These are phyloP conservation scores for Nephelium lappaceum DNA, from an alignment of 345 rosid species.

Conservation along the genomic window DNA sequence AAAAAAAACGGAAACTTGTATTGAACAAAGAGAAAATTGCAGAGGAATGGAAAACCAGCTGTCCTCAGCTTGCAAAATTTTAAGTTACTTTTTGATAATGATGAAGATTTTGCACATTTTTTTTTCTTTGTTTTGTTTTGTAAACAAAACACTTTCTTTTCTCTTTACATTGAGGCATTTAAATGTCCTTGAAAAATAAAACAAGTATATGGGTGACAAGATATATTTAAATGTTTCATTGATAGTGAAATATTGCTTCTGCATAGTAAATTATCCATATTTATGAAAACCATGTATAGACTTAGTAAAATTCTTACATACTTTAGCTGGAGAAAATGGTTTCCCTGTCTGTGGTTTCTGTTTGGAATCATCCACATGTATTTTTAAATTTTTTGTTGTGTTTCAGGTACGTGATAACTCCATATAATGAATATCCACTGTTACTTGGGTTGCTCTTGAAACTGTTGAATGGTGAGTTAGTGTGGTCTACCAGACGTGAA, in stretches of 20 bases:
- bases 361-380: not conserved
- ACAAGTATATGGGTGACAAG: not conserved
- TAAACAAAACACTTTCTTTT: not conserved
- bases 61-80: not conserved
- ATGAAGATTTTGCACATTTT: not conserved
- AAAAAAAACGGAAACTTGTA: not conserved
- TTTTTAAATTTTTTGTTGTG: constrained; percentile 14
- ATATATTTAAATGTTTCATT: not conserved
- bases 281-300: not conserved
- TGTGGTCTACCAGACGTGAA: constrained; percentile 98
- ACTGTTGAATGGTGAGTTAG: constrained; percentile 90
- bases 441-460: constrained; percentile 94
- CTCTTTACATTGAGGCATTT: not conserved
- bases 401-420: constrained; percentile 90
- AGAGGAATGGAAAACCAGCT: not conserved
- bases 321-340: constrained; percentile 11
- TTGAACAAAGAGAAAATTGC: not conserved
- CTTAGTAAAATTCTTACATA: not conserved
- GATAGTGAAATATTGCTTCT: not conserved
- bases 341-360: no score
- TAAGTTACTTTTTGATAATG: not conserved
- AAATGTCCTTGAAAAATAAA: not conserved
- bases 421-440: constrained; percentile 88
- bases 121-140: not conserved
- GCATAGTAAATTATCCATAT: not conserved